phyloP scores from a whole-genome alignment of 1,284 basidiomycete genomes.

The Ganoderma multipileum region DNA sequence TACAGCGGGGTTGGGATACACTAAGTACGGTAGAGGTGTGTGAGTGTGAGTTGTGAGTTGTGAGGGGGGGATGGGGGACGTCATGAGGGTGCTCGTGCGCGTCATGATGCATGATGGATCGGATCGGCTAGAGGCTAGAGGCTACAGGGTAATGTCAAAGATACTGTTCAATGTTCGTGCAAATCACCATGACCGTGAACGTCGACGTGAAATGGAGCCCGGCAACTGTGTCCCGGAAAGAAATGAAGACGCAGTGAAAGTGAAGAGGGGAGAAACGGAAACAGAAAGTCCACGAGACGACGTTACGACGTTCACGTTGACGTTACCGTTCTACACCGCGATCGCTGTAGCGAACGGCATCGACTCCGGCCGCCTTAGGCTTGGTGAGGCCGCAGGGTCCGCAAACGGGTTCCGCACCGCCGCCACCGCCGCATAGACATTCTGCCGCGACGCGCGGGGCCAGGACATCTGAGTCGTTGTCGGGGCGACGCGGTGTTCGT shows the following conservation, averaged over 20 bases:
- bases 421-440: background rate
- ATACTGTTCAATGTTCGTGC: background rate
- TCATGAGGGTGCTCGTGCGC: background rate
- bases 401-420: constrained; percentile 36
- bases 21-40: background rate
- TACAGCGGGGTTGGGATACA: background rate
- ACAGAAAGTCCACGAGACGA: background rate
- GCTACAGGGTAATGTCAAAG: background rate
- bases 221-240: background rate
- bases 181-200: background rate
- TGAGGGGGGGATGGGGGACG: background rate
- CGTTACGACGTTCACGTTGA: background rate
- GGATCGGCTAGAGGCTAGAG: constrained; percentile 22
- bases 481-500: constrained; percentile 48
- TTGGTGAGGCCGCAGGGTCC: no score
- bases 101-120: constrained; percentile 1
- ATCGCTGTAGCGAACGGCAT: constrained; percentile 14
- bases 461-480: constrained; percentile 5
- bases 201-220: background rate
- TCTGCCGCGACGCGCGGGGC: background rate
- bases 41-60: background rate
- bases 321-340: constrained; percentile 28
- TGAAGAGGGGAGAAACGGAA: background rate
- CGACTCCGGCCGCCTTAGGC: no score
- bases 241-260: constrained; percentile 2